phyloP scores from a whole-genome alignment of 805 yeast species.

The Tetrapisispora iriomotensis region DNA sequence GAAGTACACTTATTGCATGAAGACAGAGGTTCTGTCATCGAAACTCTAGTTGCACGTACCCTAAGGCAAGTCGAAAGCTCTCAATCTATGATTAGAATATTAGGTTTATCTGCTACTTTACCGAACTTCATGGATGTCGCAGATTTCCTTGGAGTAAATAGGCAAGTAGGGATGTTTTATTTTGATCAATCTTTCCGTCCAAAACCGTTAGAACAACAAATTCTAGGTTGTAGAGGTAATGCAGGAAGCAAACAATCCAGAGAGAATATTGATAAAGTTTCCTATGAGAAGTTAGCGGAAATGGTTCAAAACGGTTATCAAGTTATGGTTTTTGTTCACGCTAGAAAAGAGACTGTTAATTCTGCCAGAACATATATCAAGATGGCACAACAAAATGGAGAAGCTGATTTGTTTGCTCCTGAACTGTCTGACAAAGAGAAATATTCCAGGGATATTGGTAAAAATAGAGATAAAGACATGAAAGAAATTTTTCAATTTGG shows the following conservation, averaged over 20 bases:
- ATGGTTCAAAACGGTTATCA: conserved; percentile 66
- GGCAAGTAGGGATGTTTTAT: conserved; percentile 85
- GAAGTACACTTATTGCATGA: conserved; percentile 95
- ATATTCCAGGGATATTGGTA: conserved; percentile 54
- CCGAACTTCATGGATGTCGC: conserved; percentile 92
- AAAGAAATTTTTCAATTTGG: conserved; percentile 73
- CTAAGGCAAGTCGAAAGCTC: conserved; percentile 89
- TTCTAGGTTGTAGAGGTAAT: conserved; percentile 80
- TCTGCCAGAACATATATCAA: conserved; percentile 66
- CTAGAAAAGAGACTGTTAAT: conserved; percentile 84
- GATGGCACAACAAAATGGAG: conserved; percentile 55
- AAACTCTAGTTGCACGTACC: conserved; percentile 89
- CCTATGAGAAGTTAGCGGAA: conserved; percentile 67
- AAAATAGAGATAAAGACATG: conserved; percentile 67
- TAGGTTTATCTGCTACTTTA: conserved; percentile 87
- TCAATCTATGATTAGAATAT: conserved; percentile 87
- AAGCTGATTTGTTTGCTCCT: conserved; percentile 33
- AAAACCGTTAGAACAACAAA: conserved; percentile 80
- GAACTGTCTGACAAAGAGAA: conserved; percentile 23
- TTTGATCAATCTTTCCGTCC: conserved; percentile 93
- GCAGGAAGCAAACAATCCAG: conserved; percentile 61
- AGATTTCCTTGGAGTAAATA: conserved; percentile 84
- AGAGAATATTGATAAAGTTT: conserved; percentile 62
- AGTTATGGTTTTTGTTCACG: conserved; percentile 94
- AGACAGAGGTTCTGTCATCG: conserved; percentile 96